These are phyloP conservation scores for Paspalum vaginatum DNA, from an alignment of 176 grass and related monocot species.

Conservation along the genomic window DNA sequence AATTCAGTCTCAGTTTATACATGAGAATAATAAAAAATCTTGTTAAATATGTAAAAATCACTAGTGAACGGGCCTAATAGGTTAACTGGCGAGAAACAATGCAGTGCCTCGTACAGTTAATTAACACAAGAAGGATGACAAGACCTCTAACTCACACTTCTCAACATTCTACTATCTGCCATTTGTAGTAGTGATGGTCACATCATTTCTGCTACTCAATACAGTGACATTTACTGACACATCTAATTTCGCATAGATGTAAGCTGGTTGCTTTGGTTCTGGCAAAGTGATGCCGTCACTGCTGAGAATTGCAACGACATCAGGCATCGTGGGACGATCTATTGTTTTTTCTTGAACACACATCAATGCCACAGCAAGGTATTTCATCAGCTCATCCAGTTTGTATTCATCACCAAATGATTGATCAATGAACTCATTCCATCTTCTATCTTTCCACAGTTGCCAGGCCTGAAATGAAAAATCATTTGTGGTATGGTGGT, in stretches of 20 bases:
- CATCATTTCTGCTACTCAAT: constrained; percentile 36
- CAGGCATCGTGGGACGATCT: constrained; percentile 42
- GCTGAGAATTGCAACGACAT: constrained; percentile 46
- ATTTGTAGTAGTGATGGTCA: constrained; percentile 31
- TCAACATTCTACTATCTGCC: constrained; percentile 39
- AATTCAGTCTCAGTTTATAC: background rate
- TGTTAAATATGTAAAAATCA: constrained; percentile 16
- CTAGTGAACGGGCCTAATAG: background rate
- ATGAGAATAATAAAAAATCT: background rate
- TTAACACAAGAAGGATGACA: constrained; percentile 14
- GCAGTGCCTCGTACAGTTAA: constrained; percentile 8
- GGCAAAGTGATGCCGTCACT: constrained; percentile 15
- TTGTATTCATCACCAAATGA: constrained; percentile 46
- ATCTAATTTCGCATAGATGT: constrained; percentile 43
- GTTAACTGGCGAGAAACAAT: background rate
- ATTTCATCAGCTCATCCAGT: constrained; percentile 38
- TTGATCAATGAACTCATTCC: constrained; percentile 42
- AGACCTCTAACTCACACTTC: background rate
- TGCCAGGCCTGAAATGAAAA: constrained; percentile 43
- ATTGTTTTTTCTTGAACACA: constrained; percentile 52
- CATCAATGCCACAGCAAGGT: constrained; percentile 37
- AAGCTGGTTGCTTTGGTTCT: constrained; percentile 47
- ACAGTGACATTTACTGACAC: constrained; percentile 15
- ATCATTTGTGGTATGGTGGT: background rate
- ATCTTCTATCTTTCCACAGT: constrained; percentile 42